Conservation (phyloP, 495 filamentous ascomycete genomes). For the Chaetomidium leptoderma region DNA sequence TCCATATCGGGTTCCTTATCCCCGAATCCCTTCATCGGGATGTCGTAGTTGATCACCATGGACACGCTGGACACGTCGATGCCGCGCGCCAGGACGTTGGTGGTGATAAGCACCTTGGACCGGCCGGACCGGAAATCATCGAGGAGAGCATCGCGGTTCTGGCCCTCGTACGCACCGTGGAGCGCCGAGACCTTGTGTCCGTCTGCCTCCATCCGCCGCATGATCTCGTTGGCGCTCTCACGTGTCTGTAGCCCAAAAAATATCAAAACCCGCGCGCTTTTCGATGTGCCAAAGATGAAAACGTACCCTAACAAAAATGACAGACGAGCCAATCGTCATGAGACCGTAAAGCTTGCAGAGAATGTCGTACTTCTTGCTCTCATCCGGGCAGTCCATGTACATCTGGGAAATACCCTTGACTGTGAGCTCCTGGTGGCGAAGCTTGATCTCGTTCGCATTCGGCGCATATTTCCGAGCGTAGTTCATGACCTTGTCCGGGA, state of each 20-base stretch:
- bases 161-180: slow-evolving; percentile 79
- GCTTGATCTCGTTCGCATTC: slow-evolving; percentile 78
- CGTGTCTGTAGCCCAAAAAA: slow-evolving; percentile 59
- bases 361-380: slow-evolving; percentile 78
- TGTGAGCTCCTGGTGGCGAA: slow-evolving; percentile 85
- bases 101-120: slow-evolving; percentile 97
- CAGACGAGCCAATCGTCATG: slow-evolving; percentile 91
- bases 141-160: slow-evolving; percentile 77
- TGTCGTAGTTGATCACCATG: slow-evolving; percentile 95
- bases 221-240: slow-evolving; percentile 73
- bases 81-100: slow-evolving; percentile 93
- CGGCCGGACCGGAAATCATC: slow-evolving; percentile 79
- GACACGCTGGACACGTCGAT: slow-evolving; percentile 96
- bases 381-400: slow-evolving; percentile 81
- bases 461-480: slow-evolving; percentile 81
- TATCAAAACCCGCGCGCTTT: slow-evolving; percentile 26
- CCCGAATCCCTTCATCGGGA: slow-evolving; percentile 54
- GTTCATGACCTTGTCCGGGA: slow-evolving; percentile 73
- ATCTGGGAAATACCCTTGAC: slow-evolving; percentile 96
- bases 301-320: slow-evolving; percentile 90
- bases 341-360: slow-evolving; percentile 90
- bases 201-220: slow-evolving; percentile 77
- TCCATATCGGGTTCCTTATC: slow-evolving; percentile 66
- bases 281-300: too few species aligned
- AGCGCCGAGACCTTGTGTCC: slow-evolving; percentile 87